phyloP scores from a whole-genome alignment of 176 grass and related monocot species.

The Tillandsia fasciculata region DNA sequence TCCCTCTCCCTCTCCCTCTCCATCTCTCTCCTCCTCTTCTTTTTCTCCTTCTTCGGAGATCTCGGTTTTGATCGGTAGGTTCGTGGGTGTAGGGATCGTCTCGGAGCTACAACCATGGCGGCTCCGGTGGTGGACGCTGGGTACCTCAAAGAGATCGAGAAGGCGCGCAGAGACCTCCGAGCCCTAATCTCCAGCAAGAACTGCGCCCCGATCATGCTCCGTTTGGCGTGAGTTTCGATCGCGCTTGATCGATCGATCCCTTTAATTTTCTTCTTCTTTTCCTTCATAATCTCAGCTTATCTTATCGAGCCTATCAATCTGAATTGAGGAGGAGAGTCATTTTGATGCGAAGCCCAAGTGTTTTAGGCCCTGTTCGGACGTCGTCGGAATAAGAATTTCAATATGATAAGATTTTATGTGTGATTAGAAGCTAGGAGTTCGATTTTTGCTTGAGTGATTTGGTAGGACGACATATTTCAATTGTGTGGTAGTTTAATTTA shows the following conservation, averaged over 20 bases:
- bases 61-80: background rate
- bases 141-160: constrained; percentile 84
- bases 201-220: constrained; percentile 97
- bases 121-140: constrained; percentile 70
- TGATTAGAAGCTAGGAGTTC: too few relatives aligned
- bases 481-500: too few relatives aligned
- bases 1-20: background rate
- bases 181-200: constrained; percentile 84
- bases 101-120: constrained; percentile 32
- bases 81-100: background rate
- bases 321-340: too few relatives aligned
- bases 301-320: too few relatives aligned
- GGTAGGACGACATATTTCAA: too few relatives aligned
- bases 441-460: too few relatives aligned
- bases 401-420: too few relatives aligned
- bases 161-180: constrained; percentile 73
- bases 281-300: background rate
- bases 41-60: background rate
- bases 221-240: constrained; percentile 54
- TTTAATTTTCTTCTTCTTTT: background rate
- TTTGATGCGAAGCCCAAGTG: too few relatives aligned
- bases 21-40: background rate
- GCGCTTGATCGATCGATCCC: background rate
- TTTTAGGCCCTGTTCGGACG: too few relatives aligned
- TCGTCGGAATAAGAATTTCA: too few relatives aligned